Percentiles rank a stretch among this genome's conserved stretches.
phyloP scores from a whole-genome alignment of 345 rosid species.

The Rubroshorea leprosula region DNA sequence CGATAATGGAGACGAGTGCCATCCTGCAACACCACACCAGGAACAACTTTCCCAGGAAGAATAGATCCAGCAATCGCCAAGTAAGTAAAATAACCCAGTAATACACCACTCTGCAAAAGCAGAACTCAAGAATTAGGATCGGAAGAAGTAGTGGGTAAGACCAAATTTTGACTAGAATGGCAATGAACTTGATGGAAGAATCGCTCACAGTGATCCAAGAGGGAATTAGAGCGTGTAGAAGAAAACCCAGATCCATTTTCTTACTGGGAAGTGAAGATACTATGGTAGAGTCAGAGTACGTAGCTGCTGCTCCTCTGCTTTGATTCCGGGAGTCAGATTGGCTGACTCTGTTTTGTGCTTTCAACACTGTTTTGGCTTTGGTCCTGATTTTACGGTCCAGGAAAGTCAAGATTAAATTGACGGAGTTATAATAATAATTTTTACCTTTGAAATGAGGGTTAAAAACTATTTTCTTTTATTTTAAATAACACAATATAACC shows the following conservation, averaged over 20 bases:
- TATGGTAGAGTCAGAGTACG: no score
- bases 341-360: no score
- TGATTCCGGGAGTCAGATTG: no score
- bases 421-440: no score
- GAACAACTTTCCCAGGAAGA: slow-evolving; percentile 62
- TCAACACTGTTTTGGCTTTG: no score
- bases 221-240: slow-evolving; percentile 42
- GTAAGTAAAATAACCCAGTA: slow-evolving; percentile 51
- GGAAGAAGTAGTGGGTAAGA: background rate
- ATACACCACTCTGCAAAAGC: slow-evolving; percentile 34
- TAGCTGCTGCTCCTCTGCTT: no score
- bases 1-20: slow-evolving; percentile 67
- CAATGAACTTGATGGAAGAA: background rate
- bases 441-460: no score
- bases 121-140: background rate
- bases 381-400: no score
- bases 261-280: background rate
- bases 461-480: no score
- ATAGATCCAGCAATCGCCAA: slow-evolving; percentile 58
- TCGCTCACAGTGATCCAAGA: slow-evolving; percentile 54
- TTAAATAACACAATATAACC: no score
- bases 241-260: slow-evolving; percentile 48
- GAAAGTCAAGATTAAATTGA: no score
- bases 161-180: background rate
- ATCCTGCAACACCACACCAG: slow-evolving; percentile 55